Percentiles rank a stretch among this genome's conserved stretches.
phyloP scores from a whole-genome alignment of 495 filamentous ascomycete species.

The Cudoniella acicularis region DNA sequence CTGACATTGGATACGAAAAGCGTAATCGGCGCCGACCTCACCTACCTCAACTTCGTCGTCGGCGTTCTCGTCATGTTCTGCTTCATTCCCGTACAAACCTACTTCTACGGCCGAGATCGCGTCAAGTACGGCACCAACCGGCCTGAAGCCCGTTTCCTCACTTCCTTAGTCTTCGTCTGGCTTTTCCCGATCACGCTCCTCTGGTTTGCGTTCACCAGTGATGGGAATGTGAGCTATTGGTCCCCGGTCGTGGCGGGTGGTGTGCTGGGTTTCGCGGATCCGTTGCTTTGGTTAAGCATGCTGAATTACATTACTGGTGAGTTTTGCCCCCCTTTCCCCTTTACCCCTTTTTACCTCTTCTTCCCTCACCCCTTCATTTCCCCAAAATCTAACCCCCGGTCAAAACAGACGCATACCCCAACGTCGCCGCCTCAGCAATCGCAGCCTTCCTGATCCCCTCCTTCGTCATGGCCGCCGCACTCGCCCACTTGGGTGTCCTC shows the following conservation, averaged over 20 bases:
- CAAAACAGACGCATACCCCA: constrained; percentile 37
- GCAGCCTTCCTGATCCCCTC: constrained; percentile 38
- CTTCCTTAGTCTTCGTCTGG: constrained; percentile 34
- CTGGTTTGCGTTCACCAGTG: constrained; percentile 36
- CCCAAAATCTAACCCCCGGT: too few species aligned
- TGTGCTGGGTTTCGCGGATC: constrained; percentile 33
- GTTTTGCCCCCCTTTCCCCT: background rate
- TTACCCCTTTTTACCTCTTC: background rate
- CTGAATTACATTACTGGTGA: constrained; percentile 34
- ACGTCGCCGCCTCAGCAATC: constrained; percentile 34
- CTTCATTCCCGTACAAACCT: constrained; percentile 36
- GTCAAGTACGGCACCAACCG: constrained; percentile 27
- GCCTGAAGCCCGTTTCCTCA: constrained; percentile 37
- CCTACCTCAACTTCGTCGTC: constrained; percentile 37
- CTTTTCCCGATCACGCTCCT: constrained; percentile 34
- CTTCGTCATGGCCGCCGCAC: constrained; percentile 34
- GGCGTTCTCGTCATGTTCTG: constrained; percentile 33
- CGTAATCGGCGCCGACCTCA: constrained; percentile 33
- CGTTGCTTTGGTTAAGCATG: constrained; percentile 35
- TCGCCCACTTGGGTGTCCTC: constrained; percentile 34
- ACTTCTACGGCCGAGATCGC: constrained; percentile 33
- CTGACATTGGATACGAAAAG: constrained; percentile 19
- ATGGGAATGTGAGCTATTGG: constrained; percentile 35
- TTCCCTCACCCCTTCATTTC: too few species aligned
- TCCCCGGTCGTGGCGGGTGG: constrained; percentile 33